These are phyloP conservation scores for Begonia loranthoides DNA, from an alignment of 306 rosid genomes.

Conservation along the genomic window DNA sequence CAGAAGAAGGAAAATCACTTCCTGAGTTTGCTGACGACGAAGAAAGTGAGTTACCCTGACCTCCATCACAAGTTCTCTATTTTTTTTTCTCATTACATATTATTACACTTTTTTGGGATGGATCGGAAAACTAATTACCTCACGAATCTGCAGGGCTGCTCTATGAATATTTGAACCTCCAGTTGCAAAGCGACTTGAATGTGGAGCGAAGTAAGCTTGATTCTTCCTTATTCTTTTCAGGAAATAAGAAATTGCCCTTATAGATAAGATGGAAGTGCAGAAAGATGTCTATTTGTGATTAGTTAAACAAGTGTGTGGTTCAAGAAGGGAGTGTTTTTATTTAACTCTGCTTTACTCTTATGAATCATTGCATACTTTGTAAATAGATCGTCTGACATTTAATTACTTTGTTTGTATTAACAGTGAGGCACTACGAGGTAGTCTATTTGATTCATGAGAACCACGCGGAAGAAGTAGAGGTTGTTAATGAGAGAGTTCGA, in stretches of 20 bases:
- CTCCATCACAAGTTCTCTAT: constrained; percentile 5
- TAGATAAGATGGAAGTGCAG: neutral
- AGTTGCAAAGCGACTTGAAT: constrained; percentile 38
- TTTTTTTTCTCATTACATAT: neutral
- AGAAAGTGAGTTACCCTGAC: constrained; percentile 36
- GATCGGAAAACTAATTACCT: neutral
- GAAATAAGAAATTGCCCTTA: neutral
- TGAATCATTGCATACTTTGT: no score
- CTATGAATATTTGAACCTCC: constrained; percentile 60
- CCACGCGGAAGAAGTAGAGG: constrained; percentile 57
- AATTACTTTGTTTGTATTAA: constrained; percentile 13
- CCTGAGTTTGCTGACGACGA: constrained; percentile 82
- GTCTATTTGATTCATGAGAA: constrained; percentile 79
- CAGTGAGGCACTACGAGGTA: constrained; percentile 92
- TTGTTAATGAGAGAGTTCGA: constrained; percentile 62
- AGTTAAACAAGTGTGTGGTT: no score
- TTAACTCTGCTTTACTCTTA: no score
- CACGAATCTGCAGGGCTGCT: constrained; percentile 42
- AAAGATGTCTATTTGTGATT: no score
- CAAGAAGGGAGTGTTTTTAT: no score
- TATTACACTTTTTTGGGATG: neutral
- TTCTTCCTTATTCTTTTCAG: constrained; percentile 5
- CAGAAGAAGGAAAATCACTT: constrained; percentile 47
- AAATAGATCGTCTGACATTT: no score
- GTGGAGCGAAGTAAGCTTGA: constrained; percentile 49